Base-by-base conservation (phyloP, 177 flowering plant species). In the Vitis hybrid region DNA sequence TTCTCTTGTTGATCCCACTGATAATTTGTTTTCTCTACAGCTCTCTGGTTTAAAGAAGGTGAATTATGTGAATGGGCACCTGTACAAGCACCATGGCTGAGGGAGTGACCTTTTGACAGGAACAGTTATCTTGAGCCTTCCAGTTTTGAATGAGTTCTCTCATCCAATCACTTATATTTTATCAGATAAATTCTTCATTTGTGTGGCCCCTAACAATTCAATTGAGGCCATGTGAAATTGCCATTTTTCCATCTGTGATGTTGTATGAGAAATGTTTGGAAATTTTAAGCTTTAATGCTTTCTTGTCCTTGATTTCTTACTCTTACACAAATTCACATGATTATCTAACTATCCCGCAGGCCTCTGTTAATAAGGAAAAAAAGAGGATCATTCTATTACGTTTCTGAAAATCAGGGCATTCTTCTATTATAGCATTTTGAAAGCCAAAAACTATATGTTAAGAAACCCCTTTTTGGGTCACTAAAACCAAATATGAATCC, bases 31-130 rank as follows among this genome's bases (percentile, higher is more conserved):
- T 70, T 69, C 64, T 58, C 17, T 74, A 71, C 90, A 95, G 99
- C 67, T 67, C 91, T 95, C 15, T 95, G 99, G 99, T 95, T 95
- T 82, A 90, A 90, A 71, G 96, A 93, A 81, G 98, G 87, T 63
- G 99, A 95, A 76, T 5, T 93, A 58, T 82, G 88, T 55, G 69
- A 88, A 68, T 93, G 99, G 99, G 84, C 90, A 71, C 87, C 91
- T 20, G 90, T 84, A 71, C 86, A 76, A 73, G 91, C 86, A 56
- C 87, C 96, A 60, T 93, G 98, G 98, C 73, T 93, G 21, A 79
- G 66, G 74, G 99, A 95, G 80, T 94, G 80, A 91, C 68, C 54
- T 24, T 56, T 52, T 18, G 12, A 10, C 24, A 9, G 58, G 3
- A 27, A 11, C 56, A 27, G 18, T 48, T 58, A 66, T 57, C 20